Evolutionary conservation across 305 asterid genomes (phyloP).

Genomic region (Fraxinus greggii): DNA sequence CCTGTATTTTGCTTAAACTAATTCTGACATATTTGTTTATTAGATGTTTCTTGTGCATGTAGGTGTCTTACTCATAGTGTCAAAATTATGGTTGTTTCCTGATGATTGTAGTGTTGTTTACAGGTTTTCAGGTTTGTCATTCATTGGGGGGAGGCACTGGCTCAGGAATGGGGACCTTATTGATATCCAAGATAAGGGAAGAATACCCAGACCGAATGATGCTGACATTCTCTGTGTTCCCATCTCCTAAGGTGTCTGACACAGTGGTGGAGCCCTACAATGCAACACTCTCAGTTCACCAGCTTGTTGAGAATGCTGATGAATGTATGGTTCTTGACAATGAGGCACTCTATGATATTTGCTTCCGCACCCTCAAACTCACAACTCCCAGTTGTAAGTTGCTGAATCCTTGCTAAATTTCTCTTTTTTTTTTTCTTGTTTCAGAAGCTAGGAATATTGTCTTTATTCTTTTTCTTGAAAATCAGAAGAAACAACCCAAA

Average conservation of each 20-base stretch:
- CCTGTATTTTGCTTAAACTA: background rate
- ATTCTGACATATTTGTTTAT: background rate
- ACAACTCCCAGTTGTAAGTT: constrained; percentile 41
- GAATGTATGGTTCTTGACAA: constrained; percentile 21
- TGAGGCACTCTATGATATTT: constrained; percentile 32
- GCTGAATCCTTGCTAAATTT: background rate
- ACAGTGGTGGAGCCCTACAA: constrained; percentile 44
- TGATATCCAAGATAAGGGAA: constrained; percentile 44
- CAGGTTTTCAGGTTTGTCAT: constrained; percentile 31
- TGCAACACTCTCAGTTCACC: constrained; percentile 41
- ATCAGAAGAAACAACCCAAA: background rate
- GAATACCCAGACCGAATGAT: constrained; percentile 49
- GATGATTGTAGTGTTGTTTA: background rate
- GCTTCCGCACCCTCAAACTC: constrained; percentile 40
- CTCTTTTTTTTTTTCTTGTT: no score
- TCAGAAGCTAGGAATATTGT: background rate
- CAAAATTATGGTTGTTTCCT: background rate
- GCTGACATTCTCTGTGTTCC: constrained; percentile 42
- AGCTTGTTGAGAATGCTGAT: constrained; percentile 42
- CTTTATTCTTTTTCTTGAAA: background rate
- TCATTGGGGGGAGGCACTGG: constrained; percentile 49
- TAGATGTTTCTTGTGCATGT: background rate
- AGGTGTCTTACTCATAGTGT: background rate
- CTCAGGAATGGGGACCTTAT: constrained; percentile 44
- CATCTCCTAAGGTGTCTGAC: constrained; percentile 39